Conservation (phyloP, 2,329 filamentous ascomycete genomes). For the Fusarium torulosum region DNA sequence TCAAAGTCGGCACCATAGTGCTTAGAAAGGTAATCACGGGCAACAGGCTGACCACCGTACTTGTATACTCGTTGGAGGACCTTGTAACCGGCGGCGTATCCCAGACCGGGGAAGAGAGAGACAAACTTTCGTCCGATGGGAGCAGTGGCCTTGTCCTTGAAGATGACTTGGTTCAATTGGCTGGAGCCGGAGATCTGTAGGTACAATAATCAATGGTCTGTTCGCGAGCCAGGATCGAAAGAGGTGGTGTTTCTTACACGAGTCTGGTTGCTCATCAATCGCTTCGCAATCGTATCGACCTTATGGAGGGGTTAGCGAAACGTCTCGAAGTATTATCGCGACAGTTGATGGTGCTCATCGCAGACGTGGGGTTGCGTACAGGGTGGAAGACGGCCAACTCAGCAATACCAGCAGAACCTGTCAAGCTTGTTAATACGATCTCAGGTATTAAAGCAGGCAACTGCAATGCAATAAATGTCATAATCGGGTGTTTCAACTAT, state of each 20-base stretch:
- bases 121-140: constrained; percentile 83
- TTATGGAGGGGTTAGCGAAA: constrained; percentile 53
- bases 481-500: constrained; percentile 21
- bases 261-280: constrained; percentile 97
- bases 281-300: constrained; percentile 99
- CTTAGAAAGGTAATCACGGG: constrained; percentile 85
- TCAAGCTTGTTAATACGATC: constrained; percentile 39
- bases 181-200: constrained; percentile 54
- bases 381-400: constrained; percentile 95
- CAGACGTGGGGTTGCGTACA: constrained; percentile 61
- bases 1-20: constrained; percentile 90
- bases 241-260: constrained; percentile 66
- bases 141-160: constrained; percentile 86
- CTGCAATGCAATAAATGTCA: constrained; percentile 3
- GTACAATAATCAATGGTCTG: constrained; percentile 31
- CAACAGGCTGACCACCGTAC: constrained; percentile 96
- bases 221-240: constrained; percentile 16
- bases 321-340: constrained; percentile 15
- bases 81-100: constrained; percentile 98
- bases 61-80: constrained; percentile 98
- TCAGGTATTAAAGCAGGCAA: not conserved
- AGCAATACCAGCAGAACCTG: constrained; percentile 91
- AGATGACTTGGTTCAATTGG: constrained; percentile 90
- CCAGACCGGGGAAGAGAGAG: constrained; percentile 95
- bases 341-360: constrained; percentile 15